phyloP scores from a whole-genome alignment of 306 rosid genomes.

The Canavalia gladiata region DNA sequence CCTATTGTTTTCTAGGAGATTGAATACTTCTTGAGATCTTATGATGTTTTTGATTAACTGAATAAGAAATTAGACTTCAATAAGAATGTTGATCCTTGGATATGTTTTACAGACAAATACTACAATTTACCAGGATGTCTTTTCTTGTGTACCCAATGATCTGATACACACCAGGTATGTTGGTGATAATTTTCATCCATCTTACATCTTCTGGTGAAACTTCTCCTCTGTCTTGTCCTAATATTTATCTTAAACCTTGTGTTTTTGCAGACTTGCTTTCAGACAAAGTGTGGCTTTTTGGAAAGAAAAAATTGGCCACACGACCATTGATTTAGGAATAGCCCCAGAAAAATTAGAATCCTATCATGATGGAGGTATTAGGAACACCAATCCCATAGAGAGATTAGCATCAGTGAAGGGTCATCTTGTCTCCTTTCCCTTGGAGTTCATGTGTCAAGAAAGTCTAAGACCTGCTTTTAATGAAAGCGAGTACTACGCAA shows the following conservation, averaged over 20 bases:
- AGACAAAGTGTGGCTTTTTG: slow-evolving; percentile 74
- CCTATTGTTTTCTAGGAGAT: not conserved
- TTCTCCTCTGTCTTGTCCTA: slow-evolving; percentile 42
- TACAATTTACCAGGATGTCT: slow-evolving; percentile 86
- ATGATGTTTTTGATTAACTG: slow-evolving; percentile 20
- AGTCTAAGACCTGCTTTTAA: slow-evolving; percentile 93
- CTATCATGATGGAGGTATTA: slow-evolving; percentile 64
- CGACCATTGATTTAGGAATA: slow-evolving; percentile 92
- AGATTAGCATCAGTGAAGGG: slow-evolving; percentile 80
- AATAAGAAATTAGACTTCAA: not conserved
- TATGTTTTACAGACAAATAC: slow-evolving; percentile 77
- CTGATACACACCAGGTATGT: slow-evolving; percentile 83
- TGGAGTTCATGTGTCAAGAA: slow-evolving; percentile 93
- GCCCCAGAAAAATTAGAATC: slow-evolving; percentile 75
- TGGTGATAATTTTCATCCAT: slow-evolving; percentile 6
- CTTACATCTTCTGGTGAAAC: slow-evolving; percentile 14
- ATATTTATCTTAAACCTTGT: slow-evolving; percentile 30
- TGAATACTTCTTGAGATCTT: slow-evolving; percentile 5
- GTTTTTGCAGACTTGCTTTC: slow-evolving; percentile 70
- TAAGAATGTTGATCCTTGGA: slow-evolving; percentile 39
- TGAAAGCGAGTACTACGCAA: slow-evolving; percentile 91
- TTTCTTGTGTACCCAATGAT: slow-evolving; percentile 91
- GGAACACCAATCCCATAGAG: slow-evolving; percentile 66
- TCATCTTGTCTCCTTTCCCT: slow-evolving; percentile 91
- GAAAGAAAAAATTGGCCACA: slow-evolving; percentile 83